These are phyloP conservation scores for Clarireedia paspali DNA, from an alignment of 2,329 filamentous ascomycete genomes.

Conservation along the genomic window DNA sequence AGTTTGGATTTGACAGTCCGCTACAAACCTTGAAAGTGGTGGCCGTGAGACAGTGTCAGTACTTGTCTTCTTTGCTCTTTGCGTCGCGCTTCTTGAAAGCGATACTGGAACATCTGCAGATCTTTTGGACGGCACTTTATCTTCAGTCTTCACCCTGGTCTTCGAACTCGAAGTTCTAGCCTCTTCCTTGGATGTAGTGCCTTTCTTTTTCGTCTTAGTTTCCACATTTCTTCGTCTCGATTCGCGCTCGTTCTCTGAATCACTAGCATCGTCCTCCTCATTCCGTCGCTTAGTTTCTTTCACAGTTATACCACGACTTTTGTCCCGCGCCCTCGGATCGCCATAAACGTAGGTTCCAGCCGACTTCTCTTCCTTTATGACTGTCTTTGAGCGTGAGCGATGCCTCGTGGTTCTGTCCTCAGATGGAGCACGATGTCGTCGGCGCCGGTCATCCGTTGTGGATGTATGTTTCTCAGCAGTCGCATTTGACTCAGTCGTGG, in stretches of 20 bases:
- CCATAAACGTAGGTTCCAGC: constrained; percentile 18
- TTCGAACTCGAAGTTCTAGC: constrained; percentile 12
- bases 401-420: constrained; percentile 11
- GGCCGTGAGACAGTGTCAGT: constrained; percentile 14
- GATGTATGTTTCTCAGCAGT: constrained; percentile 17
- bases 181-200: constrained; percentile 20
- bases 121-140: constrained; percentile 10
- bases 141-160: constrained; percentile 12
- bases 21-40: constrained; percentile 21
- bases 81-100: constrained; percentile 15
- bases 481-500: constrained; percentile 22
- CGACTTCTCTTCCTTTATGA: constrained; percentile 11
- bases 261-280: constrained; percentile 18
- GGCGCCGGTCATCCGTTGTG: constrained; percentile 18
- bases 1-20: not conserved
- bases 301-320: constrained; percentile 10
- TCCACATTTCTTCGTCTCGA: constrained; percentile 11
- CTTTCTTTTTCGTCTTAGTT: constrained; percentile 21
- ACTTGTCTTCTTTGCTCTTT: constrained; percentile 16
- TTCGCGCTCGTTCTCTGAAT: constrained; percentile 14
- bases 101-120: constrained; percentile 9
- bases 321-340: constrained; percentile 10
- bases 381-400: constrained; percentile 14
- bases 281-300: constrained; percentile 18
- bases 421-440: constrained; percentile 10